These are phyloP conservation scores for Euphrasia arctica DNA, from an alignment of 305 asterid species.

Conservation along the genomic window DNA sequence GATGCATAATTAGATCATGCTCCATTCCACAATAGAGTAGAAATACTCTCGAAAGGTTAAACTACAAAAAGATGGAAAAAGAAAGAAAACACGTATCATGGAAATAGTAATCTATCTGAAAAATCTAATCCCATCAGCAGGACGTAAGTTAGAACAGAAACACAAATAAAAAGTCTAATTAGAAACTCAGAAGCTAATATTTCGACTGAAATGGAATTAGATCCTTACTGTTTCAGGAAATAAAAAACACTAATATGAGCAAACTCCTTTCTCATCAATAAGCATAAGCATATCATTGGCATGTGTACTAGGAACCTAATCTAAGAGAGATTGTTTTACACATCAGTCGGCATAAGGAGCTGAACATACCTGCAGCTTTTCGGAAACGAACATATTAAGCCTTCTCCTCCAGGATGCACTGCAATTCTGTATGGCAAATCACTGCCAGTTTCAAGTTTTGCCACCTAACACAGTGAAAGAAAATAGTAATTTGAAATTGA, in stretches of 20 bases:
- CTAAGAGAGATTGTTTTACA: constrained; percentile 1
- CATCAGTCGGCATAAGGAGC: constrained; percentile 18
- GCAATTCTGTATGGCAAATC: constrained; percentile 90
- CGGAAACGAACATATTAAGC: constrained; percentile 77
- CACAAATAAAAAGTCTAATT: not conserved
- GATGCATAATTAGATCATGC: constrained; percentile 9
- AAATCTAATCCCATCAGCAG: constrained; percentile 7
- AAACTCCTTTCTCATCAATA: not conserved
- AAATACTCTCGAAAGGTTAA: constrained; percentile 10
- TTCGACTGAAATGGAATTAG: constrained; percentile 6
- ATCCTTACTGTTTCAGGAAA: not conserved
- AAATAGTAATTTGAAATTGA: constrained; percentile 13
- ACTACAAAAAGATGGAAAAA: not conserved
- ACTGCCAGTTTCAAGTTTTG: constrained; percentile 65
- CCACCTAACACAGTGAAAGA: constrained; percentile 43
- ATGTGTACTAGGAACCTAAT: not conserved
- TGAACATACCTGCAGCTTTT: constrained; percentile 66
- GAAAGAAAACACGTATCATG: not conserved
- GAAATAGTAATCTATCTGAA: constrained; percentile 14
- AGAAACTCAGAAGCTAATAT: constrained; percentile 4
- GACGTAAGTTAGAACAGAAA: not conserved
- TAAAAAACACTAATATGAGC: constrained; percentile 6
- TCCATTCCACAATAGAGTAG: constrained; percentile 11
- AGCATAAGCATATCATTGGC: not conserved
- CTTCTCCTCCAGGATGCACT: constrained; percentile 88